Base-by-base conservation (phyloP, 2,329 filamentous ascomycete species). In the Sordariomycetes sp. region DNA sequence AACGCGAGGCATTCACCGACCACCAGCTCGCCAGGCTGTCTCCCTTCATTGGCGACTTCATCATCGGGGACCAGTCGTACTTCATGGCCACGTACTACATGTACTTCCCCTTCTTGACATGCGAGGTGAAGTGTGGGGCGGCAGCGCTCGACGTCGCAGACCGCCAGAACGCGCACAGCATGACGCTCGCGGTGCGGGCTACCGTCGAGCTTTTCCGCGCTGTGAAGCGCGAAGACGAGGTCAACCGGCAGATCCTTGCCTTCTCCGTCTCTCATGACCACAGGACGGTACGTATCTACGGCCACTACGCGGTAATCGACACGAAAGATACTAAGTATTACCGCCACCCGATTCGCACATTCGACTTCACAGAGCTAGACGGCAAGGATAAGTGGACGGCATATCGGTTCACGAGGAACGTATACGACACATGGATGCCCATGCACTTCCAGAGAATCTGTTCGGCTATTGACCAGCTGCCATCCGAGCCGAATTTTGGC, bases 101-200 rank as follows among this genome's bases (percentile, higher is more conserved):
- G 67, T 74, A 72, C 65, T 77, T 80, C 60, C 74, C 74, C 2
- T 79, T 78, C 60, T 65, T 79, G 0, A 71, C 71, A 0, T 75
- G 70, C 62, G 72, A 79, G 62, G 73, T 77, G 1, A 76, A 77
- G 63, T 75, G 70, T 59, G 68, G 72, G 51, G 62, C 64, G 32
- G 65, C 60, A 28, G 66, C 62, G 1, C 70, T 74, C 6, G 64
- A 72, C 54, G 57, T 70, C 13, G 69, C 70, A 2, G 69, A 73
- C 58, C 65, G 68, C 54, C 67, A 73, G 63, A 73, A 74, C 62
- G 68, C 67, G 51, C 67, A 74, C 39, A 74, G 68, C 61, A 72
- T 70, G 67, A 70, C 68, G 3, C 58, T 74, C 20, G 72, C 72
- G 0, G 67, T 69, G 51, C 67, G 70, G 55, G 72, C 58, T 25